A percentile compares a stretch with the other conserved stretches of the same genome.
Evolutionary conservation across 1,139 yeast genomes (phyloP).

Genomic region (Williopsis jadinii): DNA sequence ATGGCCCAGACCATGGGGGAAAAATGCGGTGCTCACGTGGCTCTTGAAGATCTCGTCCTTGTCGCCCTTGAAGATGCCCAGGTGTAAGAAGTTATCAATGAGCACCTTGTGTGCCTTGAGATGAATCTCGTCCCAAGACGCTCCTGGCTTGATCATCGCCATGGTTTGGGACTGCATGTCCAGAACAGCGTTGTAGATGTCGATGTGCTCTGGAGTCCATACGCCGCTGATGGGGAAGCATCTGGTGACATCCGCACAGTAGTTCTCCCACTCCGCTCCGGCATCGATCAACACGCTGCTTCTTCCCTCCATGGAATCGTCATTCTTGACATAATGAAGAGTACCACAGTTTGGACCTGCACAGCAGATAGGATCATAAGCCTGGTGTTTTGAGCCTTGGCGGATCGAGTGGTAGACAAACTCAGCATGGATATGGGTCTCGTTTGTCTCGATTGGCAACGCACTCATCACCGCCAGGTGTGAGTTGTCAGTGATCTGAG

Average conservation of each 20-base stretch:
- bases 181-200: conserved; percentile 71
- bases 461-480: conserved; percentile 94
- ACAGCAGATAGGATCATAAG: conserved; percentile 95
- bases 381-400: conserved; percentile 83
- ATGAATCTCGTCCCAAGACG: conserved; percentile 80
- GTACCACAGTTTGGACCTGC: conserved; percentile 91
- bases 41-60: conserved; percentile 64
- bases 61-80: conserved; percentile 72
- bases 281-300: conserved; percentile 84
- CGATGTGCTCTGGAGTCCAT: conserved; percentile 83
- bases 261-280: conserved; percentile 94
- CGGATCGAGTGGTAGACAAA: conserved; percentile 89
- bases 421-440: conserved; percentile 92
- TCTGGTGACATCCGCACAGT: conserved; percentile 91
- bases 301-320: conserved; percentile 51
- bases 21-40: conserved; percentile 69
- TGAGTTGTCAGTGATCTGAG: conserved; percentile 78
- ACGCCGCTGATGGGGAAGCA: conserved; percentile 89
- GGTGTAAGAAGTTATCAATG: conserved; percentile 58
- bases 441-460: conserved; percentile 77
- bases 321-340: conserved; percentile 82
- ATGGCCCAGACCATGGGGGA: conserved; percentile 96
- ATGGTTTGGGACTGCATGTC: conserved; percentile 77
- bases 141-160: conserved; percentile 72
- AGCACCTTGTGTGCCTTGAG: conserved; percentile 69